A percentile compares a stretch with the other conserved stretches of the same genome.
Conservation (phyloP, 495 filamentous ascomycete species). For the Hypoxylon subgilvum region DNA sequence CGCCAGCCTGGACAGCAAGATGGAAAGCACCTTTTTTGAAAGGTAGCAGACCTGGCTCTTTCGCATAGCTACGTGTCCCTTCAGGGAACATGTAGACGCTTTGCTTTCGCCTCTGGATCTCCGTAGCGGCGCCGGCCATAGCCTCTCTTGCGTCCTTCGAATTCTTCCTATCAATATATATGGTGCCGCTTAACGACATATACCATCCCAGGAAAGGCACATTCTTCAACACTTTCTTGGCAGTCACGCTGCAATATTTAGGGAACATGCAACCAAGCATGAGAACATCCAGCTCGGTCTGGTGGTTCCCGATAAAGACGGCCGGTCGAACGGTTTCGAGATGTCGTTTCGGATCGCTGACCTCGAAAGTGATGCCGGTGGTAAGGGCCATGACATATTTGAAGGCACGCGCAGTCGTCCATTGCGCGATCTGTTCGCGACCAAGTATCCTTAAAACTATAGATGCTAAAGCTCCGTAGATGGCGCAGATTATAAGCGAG, state of each 20-base stretch:
- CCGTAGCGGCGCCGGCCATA: slow-evolving; percentile 79
- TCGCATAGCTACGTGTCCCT: slow-evolving; percentile 88
- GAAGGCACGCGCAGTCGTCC: slow-evolving; percentile 80
- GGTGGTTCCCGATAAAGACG: slow-evolving; percentile 92
- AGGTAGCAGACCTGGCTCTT: slow-evolving; percentile 76
- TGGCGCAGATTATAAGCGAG: slow-evolving; percentile 67
- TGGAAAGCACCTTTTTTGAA: slow-evolving; percentile 99
- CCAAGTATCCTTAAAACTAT: slow-evolving; percentile 73
- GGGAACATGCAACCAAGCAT: slow-evolving; percentile 89
- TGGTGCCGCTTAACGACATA: slow-evolving; percentile 85
- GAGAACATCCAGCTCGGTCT: slow-evolving; percentile 91
- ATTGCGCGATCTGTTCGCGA: slow-evolving; percentile 78
- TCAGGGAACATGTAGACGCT: slow-evolving; percentile 94
- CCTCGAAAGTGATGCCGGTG: slow-evolving; percentile 79
- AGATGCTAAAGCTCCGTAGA: slow-evolving; percentile 79
- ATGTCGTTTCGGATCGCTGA: slow-evolving; percentile 69
- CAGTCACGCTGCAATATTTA: slow-evolving; percentile 88
- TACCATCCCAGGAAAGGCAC: slow-evolving; percentile 96
- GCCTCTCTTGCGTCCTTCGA: slow-evolving; percentile 79
- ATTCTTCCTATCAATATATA: slow-evolving; percentile 93
- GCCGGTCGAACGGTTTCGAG: slow-evolving; percentile 74
- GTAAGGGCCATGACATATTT: slow-evolving; percentile 76
- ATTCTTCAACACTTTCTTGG: slow-evolving; percentile 81
- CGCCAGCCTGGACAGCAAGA: slow-evolving; percentile 89
- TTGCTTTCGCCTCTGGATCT: slow-evolving; percentile 78